A percentile compares a stretch with the other conserved stretches of the same genome.
Conservation (phyloP, 305 asterid genomes). For the Stenogyne calaminthoides region DNA sequence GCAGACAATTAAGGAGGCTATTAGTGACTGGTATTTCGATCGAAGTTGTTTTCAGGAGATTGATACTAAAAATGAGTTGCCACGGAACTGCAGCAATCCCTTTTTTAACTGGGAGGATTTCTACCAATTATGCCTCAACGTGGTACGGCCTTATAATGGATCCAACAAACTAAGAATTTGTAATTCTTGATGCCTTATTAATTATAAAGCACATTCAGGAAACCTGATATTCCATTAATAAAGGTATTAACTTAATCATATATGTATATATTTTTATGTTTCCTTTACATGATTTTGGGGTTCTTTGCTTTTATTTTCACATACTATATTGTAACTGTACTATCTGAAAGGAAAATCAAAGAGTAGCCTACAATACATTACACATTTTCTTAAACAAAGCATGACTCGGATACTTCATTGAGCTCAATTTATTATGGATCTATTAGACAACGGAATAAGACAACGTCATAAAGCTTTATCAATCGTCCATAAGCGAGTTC, state of each 20-base stretch:
- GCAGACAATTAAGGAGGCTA: conserved; percentile 34
- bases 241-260: neutral
- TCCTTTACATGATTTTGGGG: neutral
- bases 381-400: no score
- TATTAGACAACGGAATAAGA: no score
- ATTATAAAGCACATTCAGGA: no score
- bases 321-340: neutral
- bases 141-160: neutral
- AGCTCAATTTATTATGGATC: no score
- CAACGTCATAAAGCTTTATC: no score
- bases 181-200: neutral
- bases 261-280: neutral
- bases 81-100: conserved; percentile 25
- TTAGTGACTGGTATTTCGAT: conserved; percentile 41
- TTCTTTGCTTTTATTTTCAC: neutral
- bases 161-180: neutral
- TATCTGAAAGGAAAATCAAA: no score
- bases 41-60: conserved; percentile 24
- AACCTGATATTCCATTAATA: no score
- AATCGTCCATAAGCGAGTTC: no score
- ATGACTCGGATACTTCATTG: no score
- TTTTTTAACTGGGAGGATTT: neutral
- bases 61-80: conserved; percentile 19
- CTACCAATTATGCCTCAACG: neutral
- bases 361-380: no score